Evolutionary conservation across 768 basidiomycete genomes (phyloP).

Genomic region (Gloeostereum incarnatum): DNA sequence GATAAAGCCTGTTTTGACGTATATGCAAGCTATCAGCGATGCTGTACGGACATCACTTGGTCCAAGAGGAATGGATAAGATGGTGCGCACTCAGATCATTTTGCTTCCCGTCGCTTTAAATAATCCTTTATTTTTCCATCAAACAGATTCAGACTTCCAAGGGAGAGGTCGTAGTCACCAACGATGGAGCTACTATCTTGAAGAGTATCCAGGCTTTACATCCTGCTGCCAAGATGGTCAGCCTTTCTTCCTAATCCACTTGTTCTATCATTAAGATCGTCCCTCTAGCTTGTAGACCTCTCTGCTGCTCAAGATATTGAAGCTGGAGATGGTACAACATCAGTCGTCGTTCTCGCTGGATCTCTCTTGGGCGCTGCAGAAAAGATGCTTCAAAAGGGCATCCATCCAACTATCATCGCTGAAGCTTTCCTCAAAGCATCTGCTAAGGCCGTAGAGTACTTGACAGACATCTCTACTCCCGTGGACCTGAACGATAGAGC

Average conservation of each 20-base stretch:
- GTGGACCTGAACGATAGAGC: constrained; percentile 85
- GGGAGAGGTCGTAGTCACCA: constrained; percentile 96
- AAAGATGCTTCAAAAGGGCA: constrained; percentile 93
- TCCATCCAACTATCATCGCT: constrained; percentile 95
- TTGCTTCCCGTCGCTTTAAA: background rate
- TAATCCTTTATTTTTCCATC: constrained; percentile 2
- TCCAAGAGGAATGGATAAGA: constrained; percentile 99
- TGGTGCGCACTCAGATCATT: constrained; percentile 44
- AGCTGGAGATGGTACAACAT: constrained; percentile 97
- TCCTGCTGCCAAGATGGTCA: constrained; percentile 96
- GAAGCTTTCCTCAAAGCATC: constrained; percentile 94
- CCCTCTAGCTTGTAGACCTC: constrained; percentile 81
- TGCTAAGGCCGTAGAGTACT: constrained; percentile 85
- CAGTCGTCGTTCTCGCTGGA: constrained; percentile 94
- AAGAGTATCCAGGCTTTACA: constrained; percentile 94
- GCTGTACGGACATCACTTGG: constrained; percentile 95
- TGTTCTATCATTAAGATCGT: constrained; percentile 4
- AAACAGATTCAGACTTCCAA: constrained; percentile 88
- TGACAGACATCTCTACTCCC: constrained; percentile 87
- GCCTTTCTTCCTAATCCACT: constrained; percentile 11
- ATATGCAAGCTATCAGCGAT: constrained; percentile 79
- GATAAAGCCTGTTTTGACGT: constrained; percentile 9
- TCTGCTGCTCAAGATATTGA: constrained; percentile 98
- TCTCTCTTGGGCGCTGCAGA: constrained; percentile 90
- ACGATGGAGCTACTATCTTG: constrained; percentile 97